phyloP scores from a whole-genome alignment of 768 basidiomycete species.

The Lactarius akahatsu region DNA sequence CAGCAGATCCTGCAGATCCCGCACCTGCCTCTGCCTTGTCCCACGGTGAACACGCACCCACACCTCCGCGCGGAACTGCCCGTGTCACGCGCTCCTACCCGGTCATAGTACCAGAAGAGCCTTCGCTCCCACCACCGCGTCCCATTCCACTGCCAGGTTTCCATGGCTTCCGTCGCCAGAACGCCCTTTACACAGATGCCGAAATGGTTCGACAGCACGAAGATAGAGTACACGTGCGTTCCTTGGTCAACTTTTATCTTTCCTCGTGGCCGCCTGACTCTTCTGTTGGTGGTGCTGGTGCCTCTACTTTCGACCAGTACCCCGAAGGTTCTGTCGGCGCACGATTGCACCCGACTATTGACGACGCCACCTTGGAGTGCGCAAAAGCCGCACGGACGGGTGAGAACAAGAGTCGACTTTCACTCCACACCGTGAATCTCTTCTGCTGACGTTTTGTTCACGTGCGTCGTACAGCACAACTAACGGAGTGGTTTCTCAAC shows the following conservation, averaged over 20 bases:
- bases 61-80: constrained; percentile 9
- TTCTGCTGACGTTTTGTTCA: not conserved
- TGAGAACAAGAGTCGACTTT: not conserved
- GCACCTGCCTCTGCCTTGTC: not conserved
- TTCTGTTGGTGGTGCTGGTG: not conserved
- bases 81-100: constrained; percentile 3
- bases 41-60: not conserved
- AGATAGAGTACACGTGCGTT: constrained; percentile 2
- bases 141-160: not conserved
- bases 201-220: not conserved
- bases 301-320: not conserved
- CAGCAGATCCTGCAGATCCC: not conserved
- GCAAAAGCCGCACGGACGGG: not conserved
- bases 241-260: not conserved
- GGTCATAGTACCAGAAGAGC: not conserved
- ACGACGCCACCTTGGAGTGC: not conserved
- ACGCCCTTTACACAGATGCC: not conserved
- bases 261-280: constrained; percentile 2
- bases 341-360: constrained; percentile 16
- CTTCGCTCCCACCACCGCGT: not conserved
- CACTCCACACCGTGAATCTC: not conserved
- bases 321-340: not conserved
- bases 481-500: constrained; percentile 28
- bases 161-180: not conserved
- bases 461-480: constrained; percentile 17